Conservation (phyloP, 163 green algal genomes). For the Chloromonas sp. region DNA sequence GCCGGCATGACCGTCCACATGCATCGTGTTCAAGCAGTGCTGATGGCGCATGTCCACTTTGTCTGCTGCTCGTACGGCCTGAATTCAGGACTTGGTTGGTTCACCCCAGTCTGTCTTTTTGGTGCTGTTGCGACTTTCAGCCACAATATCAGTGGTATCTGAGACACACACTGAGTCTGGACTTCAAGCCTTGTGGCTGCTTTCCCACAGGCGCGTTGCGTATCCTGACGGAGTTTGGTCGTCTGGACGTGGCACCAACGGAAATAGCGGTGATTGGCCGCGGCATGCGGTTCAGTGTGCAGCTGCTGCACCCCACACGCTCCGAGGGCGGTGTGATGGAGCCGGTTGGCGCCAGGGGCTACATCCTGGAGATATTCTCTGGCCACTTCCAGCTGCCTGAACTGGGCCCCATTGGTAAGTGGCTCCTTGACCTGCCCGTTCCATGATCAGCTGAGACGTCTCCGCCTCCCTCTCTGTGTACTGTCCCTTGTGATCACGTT, state of each 20-base stretch:
- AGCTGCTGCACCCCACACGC: not conserved
- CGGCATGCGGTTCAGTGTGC: conserved; percentile 78
- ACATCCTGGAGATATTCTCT: conserved; percentile 66
- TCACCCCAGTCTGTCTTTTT: not conserved
- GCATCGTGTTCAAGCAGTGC: too few relatives aligned
- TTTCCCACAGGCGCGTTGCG: not conserved
- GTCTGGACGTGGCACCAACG: conserved; percentile 65
- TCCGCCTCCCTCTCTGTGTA: too few relatives aligned
- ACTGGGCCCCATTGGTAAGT: conserved; percentile 84
- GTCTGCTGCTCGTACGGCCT: not conserved
- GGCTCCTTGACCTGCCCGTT: not conserved
- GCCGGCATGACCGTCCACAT: too few relatives aligned
- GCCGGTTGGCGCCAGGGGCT: conserved; percentile 29
- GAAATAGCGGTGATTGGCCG: conserved; percentile 80
- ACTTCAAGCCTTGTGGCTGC: too few relatives aligned
- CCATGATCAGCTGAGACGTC: not conserved
- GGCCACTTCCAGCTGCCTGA: conserved; percentile 88
- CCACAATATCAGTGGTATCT: too few relatives aligned
- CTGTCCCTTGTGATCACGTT: not conserved
- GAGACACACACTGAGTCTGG: too few relatives aligned
- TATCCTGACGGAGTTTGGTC: conserved; percentile 80
- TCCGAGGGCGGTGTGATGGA: not conserved
- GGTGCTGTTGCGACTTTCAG: too few relatives aligned
- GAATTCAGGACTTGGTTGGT: not conserved
- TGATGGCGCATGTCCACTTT: not conserved